These are phyloP conservation scores for Alternaria viburni DNA, from an alignment of 2,329 filamentous ascomycete genomes.

Conservation along the genomic window DNA sequence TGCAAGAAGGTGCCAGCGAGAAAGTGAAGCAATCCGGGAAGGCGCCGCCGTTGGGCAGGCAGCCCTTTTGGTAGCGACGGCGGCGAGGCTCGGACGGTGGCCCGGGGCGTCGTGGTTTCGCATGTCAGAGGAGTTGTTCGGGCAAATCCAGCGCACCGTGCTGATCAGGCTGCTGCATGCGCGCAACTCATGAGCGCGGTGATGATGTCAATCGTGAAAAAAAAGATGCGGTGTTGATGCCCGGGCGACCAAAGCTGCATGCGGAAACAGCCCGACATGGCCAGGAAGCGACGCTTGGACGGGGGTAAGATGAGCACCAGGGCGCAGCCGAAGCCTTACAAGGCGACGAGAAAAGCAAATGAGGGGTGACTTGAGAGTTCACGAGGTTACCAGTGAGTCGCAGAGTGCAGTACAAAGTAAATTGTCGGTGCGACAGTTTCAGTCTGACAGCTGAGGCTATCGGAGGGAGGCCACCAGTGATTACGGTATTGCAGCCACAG, in stretches of 20 bases:
- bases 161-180: neutral
- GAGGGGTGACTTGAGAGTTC: neutral
- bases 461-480: neutral
- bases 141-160: neutral
- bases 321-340: neutral
- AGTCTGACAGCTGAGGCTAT: neutral
- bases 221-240: conserved; percentile 6
- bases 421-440: neutral
- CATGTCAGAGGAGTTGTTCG: neutral
- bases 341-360: conserved; percentile 8
- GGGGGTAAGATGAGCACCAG: conserved; percentile 1
- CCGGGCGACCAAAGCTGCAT: conserved; percentile 9
- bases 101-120: conserved; percentile 2
- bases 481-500: neutral
- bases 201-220: conserved; percentile 12
- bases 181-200: neutral
- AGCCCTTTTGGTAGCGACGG: neutral
- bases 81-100: conserved; percentile 3
- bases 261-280: conserved; percentile 1
- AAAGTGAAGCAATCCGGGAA: conserved; percentile 10
- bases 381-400: neutral
- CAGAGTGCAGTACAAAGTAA: neutral
- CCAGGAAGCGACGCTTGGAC: neutral
- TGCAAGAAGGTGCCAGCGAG: neutral
- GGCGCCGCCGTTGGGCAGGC: conserved; percentile 1